Evolutionary conservation across 768 basidiomycete genomes (phyloP).

Genomic region (Crepidotus variabilis): DNA sequence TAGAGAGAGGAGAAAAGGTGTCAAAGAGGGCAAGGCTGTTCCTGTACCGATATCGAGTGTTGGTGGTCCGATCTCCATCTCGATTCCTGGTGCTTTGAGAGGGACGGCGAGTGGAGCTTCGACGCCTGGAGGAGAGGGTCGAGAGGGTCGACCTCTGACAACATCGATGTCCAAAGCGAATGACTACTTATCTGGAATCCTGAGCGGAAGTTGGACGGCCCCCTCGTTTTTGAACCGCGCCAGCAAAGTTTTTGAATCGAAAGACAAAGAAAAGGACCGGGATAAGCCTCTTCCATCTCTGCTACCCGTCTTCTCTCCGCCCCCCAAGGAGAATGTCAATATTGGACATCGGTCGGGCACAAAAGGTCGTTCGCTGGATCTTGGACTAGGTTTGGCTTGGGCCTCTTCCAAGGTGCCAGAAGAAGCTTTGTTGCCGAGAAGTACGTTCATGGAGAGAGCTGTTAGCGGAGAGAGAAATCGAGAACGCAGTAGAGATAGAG

Average conservation of each 20-base stretch:
- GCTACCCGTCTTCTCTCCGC: neutral
- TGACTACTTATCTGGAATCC: neutral
- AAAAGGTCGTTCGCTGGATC: slow-evolving; percentile 70
- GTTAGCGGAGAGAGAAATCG: slow-evolving; percentile 14
- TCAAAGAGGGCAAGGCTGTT: neutral
- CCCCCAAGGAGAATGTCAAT: slow-evolving; percentile 8
- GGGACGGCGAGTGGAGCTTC: too few relatives aligned
- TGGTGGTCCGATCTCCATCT: neutral
- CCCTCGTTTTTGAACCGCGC: neutral
- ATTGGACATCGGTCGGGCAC: slow-evolving; percentile 39
- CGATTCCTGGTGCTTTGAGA: neutral
- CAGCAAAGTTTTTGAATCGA: neutral
- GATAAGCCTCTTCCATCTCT: slow-evolving; percentile 1
- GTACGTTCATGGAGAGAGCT: slow-evolving; percentile 32
- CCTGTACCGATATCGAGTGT: neutral
- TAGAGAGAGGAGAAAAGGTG: slow-evolving; percentile 18
- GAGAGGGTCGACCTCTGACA: neutral
- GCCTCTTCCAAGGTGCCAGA: slow-evolving; percentile 66
- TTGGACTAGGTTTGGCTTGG: slow-evolving; percentile 69
- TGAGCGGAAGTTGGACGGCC: neutral
- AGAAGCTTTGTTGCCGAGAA: slow-evolving; percentile 56
- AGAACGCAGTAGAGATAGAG: neutral
- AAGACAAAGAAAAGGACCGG: neutral
- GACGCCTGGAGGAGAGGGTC: neutral
- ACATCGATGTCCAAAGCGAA: neutral